phyloP scores from a whole-genome alignment of 2,329 filamentous ascomycete species.

The Aspergillus floridensis region DNA sequence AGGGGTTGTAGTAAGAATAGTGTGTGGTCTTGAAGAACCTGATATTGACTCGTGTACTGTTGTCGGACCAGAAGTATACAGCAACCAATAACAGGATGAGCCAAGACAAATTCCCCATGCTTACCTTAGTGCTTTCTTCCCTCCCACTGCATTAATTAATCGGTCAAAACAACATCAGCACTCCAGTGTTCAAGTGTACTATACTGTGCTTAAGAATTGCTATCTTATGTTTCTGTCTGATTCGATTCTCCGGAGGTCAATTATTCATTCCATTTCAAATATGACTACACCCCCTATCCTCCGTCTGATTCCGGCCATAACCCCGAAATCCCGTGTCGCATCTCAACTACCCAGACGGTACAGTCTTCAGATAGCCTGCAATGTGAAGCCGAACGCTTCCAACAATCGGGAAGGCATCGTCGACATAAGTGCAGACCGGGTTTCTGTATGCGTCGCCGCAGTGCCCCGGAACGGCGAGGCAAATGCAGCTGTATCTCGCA shows the following conservation, averaged over 20 bases:
- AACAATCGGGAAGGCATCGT: conserved; percentile 61
- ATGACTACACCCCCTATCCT: conserved; percentile 8
- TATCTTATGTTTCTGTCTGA: background rate
- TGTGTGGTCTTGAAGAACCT: too few species aligned
- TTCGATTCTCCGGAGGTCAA: background rate
- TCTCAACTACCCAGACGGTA: conserved; percentile 16
- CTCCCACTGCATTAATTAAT: background rate
- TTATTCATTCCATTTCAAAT: background rate
- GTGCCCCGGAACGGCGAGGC: conserved; percentile 66
- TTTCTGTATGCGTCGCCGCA: conserved; percentile 66
- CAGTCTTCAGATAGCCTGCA: conserved; percentile 61
- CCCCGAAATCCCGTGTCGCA: conserved; percentile 8
- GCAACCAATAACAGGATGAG: background rate
- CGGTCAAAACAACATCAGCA: background rate
- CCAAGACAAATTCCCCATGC: background rate
- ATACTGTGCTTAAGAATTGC: background rate
- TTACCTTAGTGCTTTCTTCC: background rate
- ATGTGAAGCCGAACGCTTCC: conserved; percentile 65
- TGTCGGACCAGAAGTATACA: background rate
- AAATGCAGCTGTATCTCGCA: conserved; percentile 63
- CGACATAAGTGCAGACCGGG: conserved; percentile 54
- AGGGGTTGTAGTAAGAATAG: too few species aligned
- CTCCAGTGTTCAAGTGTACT: background rate
- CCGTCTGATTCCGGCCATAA: conserved; percentile 13
- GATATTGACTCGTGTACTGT: too few species aligned